Evolutionary conservation across 1,139 yeast genomes (phyloP), one percentile per base, ranked within the genome.

Genomic region (Blastobotrys proliferans): DNA sequence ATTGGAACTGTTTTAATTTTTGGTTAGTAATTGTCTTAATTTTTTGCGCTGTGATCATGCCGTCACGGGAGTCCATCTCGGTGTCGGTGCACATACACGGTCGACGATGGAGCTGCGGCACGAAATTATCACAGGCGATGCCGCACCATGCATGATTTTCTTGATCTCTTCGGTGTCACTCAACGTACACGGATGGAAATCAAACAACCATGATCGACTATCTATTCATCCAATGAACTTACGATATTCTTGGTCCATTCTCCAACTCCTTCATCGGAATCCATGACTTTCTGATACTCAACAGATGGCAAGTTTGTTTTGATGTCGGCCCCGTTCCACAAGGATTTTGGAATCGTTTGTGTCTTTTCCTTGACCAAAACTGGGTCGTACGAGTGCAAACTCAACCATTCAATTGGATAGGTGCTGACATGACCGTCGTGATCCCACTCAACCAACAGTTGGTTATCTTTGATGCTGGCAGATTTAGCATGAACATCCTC

Each of bases 311-410:
- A 57, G n/a, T 61, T 51, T 34, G 62, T 54, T 35, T 46, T 32
- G 34, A 82, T 70, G 28, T 66, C 69, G n/a, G 60, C 61, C 4
- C 73, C 74, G 33, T 68, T 67, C 87, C 88, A 81, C 58, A 58
- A 66, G 28, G 53, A 51, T 10, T 56, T 47, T 4, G 51, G 47
- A 17, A 60, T 39, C 13, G 51, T 51, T 20, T 57, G 54, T 36
- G 72, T 62, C 27, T 61, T 51, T 8, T 67, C 65, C 25, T 61
- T 52, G 34, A 69, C 65, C 28, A 76, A 54, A 1, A 71, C 67
- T 1, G 86, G 85, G 52, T 72, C 68, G 55, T 79, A 79, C 1
- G 87, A 73, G 56, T 83, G 88, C 24, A 69, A 56, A 14, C 61
- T 57, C 38, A 83, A 67, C 88, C 90, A 83, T 6, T 66, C 65